These are phyloP conservation scores for Micractinium sp. DNA, from an alignment of 139 green algal genomes.

Conservation along the genomic window DNA sequence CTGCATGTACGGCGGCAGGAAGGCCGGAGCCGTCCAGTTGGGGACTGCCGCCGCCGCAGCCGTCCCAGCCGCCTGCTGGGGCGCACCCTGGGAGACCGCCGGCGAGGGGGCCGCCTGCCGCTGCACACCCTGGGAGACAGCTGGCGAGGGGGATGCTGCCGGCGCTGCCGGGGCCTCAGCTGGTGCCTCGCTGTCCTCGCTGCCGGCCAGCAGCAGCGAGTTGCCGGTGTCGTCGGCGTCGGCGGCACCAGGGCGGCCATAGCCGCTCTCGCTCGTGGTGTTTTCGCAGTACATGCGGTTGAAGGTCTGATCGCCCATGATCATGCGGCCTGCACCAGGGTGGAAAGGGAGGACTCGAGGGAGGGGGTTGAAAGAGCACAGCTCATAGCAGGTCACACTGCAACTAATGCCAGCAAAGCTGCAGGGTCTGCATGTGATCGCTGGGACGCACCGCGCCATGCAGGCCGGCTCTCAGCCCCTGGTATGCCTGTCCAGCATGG, in stretches of 20 bases:
- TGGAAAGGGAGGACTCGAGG: neutral
- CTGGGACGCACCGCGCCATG: neutral
- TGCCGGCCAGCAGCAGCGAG: slow-evolving; percentile 5
- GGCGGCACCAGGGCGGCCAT: neutral
- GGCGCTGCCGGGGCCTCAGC: neutral
- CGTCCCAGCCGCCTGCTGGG: neutral
- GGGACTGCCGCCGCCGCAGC: neutral
- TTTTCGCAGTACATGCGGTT: slow-evolving; percentile 67
- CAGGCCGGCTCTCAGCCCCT: neutral
- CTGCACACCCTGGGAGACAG: neutral
- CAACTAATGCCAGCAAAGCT: neutral
- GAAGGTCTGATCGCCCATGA: slow-evolving; percentile 83
- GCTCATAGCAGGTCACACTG: neutral
- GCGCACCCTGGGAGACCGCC: neutral
- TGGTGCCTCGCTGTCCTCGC: neutral
- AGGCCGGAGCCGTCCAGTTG: slow-evolving; percentile 43
- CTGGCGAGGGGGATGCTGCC: neutral
- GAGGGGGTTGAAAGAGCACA: neutral
- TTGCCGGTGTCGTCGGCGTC: slow-evolving; percentile 29
- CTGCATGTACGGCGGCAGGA: slow-evolving; percentile 45
- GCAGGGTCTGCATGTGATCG: neutral
- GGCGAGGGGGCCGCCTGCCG: neutral
- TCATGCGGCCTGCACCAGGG: slow-evolving; percentile 46
- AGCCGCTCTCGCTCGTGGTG: slow-evolving; percentile 38
- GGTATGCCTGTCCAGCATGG: neutral